Evolutionary conservation across 331 rosid genomes (phyloP), one percentile per base, ranked within the genome.

Genomic region (Rhamnella rubrinervis): DNA sequence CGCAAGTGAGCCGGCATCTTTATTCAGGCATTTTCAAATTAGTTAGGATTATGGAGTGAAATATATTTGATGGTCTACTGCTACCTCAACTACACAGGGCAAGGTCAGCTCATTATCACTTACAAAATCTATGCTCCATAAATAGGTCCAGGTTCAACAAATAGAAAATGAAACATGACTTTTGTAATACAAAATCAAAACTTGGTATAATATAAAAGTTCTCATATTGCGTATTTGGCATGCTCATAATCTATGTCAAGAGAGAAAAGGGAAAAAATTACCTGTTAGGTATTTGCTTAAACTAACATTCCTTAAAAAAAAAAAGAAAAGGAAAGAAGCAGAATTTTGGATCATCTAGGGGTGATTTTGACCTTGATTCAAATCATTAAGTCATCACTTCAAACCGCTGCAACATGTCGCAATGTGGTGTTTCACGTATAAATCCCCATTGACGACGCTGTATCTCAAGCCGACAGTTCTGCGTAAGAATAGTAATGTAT

Each of bases 361-460:
- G 59, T 70, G 50, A 55, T 17, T 31, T 55, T 63, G 71, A 81
- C 87, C 84, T 81, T 67, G 51, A 71, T 77, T 75, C 61, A 65
- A 67, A 55, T 64, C 69, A 78, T 81, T 78, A 82, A 51, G 85
- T 76, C 59, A 76, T 84, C 15, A 65, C 6, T 56, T 87, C 81
- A 71, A 82, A 93, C 85, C 65, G 71, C 76, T 76, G 75, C 51
- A 88, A 81, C 95, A 81, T 85, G 66, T 90, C 96, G 50, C 97
- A 93, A 73, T 90, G 91, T 0, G 98, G 97, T 0, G 89, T 93
- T 75, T 93, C 98, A 16, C 79, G 83, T 31, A 88, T 75, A 63
- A 78, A 88, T 47, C 97, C 96, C 97, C 97, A 90, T 60, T 90
- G 98, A 51, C 88, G 92, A 31, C 98, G 89, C 81, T 90, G 96